phyloP scores from a whole-genome alignment of 371 early-diverging fungal species.

The Mortierella sp. region DNA sequence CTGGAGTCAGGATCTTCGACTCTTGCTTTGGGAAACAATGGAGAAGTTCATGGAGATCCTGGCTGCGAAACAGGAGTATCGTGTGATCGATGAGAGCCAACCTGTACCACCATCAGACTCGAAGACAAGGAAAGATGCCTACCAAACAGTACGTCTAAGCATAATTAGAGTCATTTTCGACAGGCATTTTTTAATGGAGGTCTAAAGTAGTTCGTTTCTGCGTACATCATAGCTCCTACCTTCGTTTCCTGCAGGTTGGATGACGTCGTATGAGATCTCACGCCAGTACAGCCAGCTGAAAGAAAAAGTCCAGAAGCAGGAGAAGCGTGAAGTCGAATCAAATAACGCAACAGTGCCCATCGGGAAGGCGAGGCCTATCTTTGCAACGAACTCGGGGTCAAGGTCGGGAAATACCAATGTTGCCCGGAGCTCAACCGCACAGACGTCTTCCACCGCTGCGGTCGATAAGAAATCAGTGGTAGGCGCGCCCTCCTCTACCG shows the following conservation, averaged over 20 bases:
- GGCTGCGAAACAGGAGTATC: constrained; percentile 31
- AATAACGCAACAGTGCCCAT: constrained; percentile 2
- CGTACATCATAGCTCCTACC: constrained; percentile 53
- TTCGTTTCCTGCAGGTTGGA: constrained; percentile 66
- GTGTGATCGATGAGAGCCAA: constrained; percentile 17
- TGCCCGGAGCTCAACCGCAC: neutral
- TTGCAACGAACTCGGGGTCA: neutral
- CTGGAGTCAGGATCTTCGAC: constrained; percentile 47
- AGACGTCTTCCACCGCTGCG: neutral
- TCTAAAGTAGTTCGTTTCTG: neutral
- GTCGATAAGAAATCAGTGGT: neutral
- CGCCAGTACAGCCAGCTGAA: constrained; percentile 66
- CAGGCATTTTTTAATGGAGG: neutral
- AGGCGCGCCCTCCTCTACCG: neutral
- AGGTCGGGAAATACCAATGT: neutral
- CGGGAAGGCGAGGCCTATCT: constrained; percentile 9
- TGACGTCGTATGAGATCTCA: constrained; percentile 66
- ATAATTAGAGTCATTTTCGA: too few relatives aligned
- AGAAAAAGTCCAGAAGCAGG: constrained; percentile 51
- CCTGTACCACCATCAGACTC: constrained; percentile 51
- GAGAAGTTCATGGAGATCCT: constrained; percentile 51
- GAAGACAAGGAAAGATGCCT: constrained; percentile 64
- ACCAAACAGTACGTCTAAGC: constrained; percentile 57
- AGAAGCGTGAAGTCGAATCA: constrained; percentile 22
- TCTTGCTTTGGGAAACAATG: constrained; percentile 51